A percentile compares a stretch with the other conserved stretches of the same genome.
phyloP scores from a whole-genome alignment of 2,329 filamentous ascomycete genomes.

The Pseudogymnoascus sp. region DNA sequence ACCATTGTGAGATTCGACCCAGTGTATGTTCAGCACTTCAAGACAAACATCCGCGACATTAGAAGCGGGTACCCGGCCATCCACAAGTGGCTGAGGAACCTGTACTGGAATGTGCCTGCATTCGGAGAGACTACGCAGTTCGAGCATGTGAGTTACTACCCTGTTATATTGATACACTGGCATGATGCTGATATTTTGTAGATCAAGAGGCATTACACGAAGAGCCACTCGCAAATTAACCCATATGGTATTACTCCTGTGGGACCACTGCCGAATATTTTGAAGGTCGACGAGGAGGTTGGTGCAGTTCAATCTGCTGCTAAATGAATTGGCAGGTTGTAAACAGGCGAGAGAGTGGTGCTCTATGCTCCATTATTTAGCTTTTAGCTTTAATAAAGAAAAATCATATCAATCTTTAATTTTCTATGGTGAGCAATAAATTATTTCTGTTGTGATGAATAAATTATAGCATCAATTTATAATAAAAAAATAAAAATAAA shows the following conservation, averaged over 20 bases:
- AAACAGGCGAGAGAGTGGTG: neutral
- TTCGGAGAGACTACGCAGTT: slow-evolving; percentile 36
- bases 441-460: neutral
- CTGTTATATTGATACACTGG: neutral
- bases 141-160: slow-evolving; percentile 31
- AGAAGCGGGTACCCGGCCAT: slow-evolving; percentile 48
- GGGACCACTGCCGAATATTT: slow-evolving; percentile 74
- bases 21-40: slow-evolving; percentile 58
- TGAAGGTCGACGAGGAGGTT: slow-evolving; percentile 73
- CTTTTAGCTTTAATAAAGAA: too few relatives aligned
- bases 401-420: too few relatives aligned
- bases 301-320: slow-evolving; percentile 37
- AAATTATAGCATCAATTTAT: neutral
- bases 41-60: slow-evolving; percentile 46
- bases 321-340: neutral
- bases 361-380: neutral
- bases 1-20: slow-evolving; percentile 60
- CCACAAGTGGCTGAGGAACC: slow-evolving; percentile 55
- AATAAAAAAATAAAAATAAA: neutral
- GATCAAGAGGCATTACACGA: slow-evolving; percentile 88
- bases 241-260: slow-evolving; percentile 69
- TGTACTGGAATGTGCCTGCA: slow-evolving; percentile 61
- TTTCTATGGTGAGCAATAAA: too few relatives aligned
- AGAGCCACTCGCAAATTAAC: slow-evolving; percentile 63
- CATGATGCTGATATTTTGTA: slow-evolving; percentile 24